Conservation (phyloP, 148 eudicot genomes). For the Cornus florida region DNA sequence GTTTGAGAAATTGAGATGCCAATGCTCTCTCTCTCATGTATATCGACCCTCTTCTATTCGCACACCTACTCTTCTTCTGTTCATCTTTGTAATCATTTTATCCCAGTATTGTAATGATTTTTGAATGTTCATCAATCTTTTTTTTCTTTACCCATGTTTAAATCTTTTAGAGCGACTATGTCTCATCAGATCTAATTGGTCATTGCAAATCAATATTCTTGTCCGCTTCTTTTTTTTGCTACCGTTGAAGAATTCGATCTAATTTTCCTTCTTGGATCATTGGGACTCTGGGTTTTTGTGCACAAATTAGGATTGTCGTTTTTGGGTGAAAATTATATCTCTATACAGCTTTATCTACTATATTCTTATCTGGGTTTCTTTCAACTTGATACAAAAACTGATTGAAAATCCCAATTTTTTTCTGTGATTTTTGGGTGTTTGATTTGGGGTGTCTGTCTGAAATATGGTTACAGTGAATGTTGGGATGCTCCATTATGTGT, state of each 20-base stretch:
- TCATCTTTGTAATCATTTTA: no score
- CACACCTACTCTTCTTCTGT: background rate
- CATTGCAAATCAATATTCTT: background rate
- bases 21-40: background rate
- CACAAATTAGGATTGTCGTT: background rate
- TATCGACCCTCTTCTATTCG: background rate
- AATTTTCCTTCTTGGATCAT: background rate
- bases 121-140: background rate
- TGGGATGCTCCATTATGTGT: slow-evolving; percentile 86
- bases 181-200: slow-evolving; percentile 7
- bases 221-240: background rate
- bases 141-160: background rate
- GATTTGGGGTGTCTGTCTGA: background rate
- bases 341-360: no score
- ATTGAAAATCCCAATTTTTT: slow-evolving; percentile 7
- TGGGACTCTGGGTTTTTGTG: background rate
- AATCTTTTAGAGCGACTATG: background rate
- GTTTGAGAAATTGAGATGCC: background rate
- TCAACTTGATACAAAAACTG: background rate
- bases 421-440: background rate
- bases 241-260: background rate
- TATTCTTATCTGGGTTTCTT: slow-evolving; percentile 14
- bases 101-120: no score
- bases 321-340: background rate
- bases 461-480: slow-evolving; percentile 75